These are phyloP conservation scores for Rosellinia necatrix DNA, from an alignment of 2,329 filamentous ascomycete species.

Conservation along the genomic window DNA sequence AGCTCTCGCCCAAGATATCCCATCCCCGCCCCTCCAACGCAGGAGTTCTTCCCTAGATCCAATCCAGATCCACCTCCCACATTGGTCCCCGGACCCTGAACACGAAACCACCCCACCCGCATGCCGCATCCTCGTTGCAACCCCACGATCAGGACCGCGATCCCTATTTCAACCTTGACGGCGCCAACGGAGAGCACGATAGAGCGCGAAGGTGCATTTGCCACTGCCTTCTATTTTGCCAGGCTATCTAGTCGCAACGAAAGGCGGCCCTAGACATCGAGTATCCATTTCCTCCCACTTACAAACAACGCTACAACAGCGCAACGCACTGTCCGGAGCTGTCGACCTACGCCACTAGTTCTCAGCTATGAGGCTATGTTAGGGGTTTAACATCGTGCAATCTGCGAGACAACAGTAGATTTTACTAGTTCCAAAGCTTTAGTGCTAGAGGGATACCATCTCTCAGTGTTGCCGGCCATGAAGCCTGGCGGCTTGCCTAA, in stretches of 20 bases:
- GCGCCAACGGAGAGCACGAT: neutral
- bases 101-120: conserved; percentile 27
- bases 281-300: neutral
- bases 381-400: neutral
- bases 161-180: neutral
- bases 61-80: conserved; percentile 20
- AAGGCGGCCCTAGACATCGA: conserved; percentile 4
- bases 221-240: conserved; percentile 26
- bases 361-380: conserved; percentile 18
- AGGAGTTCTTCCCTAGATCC: neutral
- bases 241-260: conserved; percentile 16
- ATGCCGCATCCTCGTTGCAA: conserved; percentile 15
- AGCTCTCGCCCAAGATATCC: conserved; percentile 6
- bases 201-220: conserved; percentile 26
- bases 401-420: neutral
- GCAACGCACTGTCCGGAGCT: neutral
- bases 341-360: neutral
- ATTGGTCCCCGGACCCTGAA: conserved; percentile 22
- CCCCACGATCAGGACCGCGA: conserved; percentile 14
- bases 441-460: neutral
- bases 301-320: neutral
- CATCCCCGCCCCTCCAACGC: conserved; percentile 20
- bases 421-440: neutral
- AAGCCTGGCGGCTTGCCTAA: conserved; percentile 56
- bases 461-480: conserved; percentile 46